Conservation (phyloP, 1,139 yeast species). For the Sugiyamaella novakii region DNA sequence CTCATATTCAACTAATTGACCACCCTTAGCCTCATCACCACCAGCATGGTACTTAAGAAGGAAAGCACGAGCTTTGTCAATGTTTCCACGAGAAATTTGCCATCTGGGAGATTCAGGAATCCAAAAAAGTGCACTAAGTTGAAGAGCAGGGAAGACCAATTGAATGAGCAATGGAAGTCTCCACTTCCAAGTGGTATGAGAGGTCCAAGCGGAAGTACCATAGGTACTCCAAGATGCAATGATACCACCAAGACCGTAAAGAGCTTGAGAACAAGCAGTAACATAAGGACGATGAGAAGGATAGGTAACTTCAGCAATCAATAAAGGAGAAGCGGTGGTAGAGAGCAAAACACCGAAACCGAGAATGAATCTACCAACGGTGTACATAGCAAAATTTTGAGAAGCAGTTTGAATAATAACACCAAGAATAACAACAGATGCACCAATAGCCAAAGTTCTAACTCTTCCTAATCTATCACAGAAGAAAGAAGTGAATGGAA, state of each 20-base stretch:
- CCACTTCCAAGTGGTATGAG: slow-evolving; percentile 46
- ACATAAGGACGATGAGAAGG: slow-evolving; percentile 31
- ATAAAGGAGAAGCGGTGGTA: slow-evolving; percentile 29
- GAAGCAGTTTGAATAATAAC: slow-evolving; percentile 50
- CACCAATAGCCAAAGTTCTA: slow-evolving; percentile 47
- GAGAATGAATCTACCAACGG: slow-evolving; percentile 32
- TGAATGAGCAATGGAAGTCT: slow-evolving; percentile 52
- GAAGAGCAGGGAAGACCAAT: slow-evolving; percentile 46
- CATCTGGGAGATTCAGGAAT: slow-evolving; percentile 75
- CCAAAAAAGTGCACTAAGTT: slow-evolving; percentile 56
- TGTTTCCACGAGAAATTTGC: slow-evolving; percentile 51
- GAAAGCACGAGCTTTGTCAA: slow-evolving; percentile 49
- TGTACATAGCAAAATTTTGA: slow-evolving; percentile 49
- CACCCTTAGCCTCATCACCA: slow-evolving; percentile 27
- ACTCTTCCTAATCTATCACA: slow-evolving; percentile 54
- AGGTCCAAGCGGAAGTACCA: slow-evolving; percentile 42
- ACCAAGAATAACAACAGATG: slow-evolving; percentile 47
- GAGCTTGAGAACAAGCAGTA: slow-evolving; percentile 46
- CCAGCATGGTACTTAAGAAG: slow-evolving; percentile 32
- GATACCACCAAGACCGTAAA: slow-evolving; percentile 51
- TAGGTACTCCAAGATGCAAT: slow-evolving; percentile 52
- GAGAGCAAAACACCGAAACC: slow-evolving; percentile 33
- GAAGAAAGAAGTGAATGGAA: slow-evolving; percentile 32
- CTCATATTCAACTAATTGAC: slow-evolving; percentile 30
- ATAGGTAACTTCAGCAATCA: slow-evolving; percentile 30